phyloP scores from a whole-genome alignment of 306 rosid genomes.

The Hippophae rhamnoides region DNA sequence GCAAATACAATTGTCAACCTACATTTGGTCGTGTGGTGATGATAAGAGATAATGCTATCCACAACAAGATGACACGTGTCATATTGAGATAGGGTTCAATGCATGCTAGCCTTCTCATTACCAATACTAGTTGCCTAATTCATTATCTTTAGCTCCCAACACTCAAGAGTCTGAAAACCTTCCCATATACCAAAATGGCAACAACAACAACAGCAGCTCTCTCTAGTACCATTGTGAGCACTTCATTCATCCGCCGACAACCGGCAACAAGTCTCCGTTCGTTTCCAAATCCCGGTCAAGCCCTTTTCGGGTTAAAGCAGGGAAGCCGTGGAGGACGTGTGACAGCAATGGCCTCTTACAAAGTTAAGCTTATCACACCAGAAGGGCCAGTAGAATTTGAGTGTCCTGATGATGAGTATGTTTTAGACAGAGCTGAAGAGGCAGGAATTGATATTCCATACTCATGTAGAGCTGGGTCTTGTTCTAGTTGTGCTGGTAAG shows the following conservation, averaged over 20 bases:
- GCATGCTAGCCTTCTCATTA: constrained; percentile 15
- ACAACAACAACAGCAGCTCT: constrained; percentile 44
- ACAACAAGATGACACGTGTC: constrained; percentile 35
- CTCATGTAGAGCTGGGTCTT: constrained; percentile 87
- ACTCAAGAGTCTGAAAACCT: background rate
- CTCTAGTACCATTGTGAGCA: constrained; percentile 46
- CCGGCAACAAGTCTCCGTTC: constrained; percentile 32
- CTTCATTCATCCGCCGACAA: constrained; percentile 40
- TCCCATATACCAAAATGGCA: background rate
- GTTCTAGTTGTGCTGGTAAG: constrained; percentile 74
- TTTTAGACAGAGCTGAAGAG: constrained; percentile 66
- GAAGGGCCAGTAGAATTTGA: constrained; percentile 37
- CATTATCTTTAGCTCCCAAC: constrained; percentile 1
- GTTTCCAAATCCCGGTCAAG: constrained; percentile 35
- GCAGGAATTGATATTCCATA: constrained; percentile 55
- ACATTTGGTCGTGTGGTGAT: constrained; percentile 19
- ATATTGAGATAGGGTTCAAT: constrained; percentile 48
- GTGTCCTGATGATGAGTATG: constrained; percentile 51
- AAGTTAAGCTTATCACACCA: constrained; percentile 57
- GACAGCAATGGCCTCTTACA: constrained; percentile 50
- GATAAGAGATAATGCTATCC: constrained; percentile 27
- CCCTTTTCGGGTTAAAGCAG: constrained; percentile 37
- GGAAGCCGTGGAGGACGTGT: constrained; percentile 46
- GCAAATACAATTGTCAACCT: background rate
- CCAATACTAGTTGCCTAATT: constrained; percentile 7